These are phyloP conservation scores for Quercus tomentella DNA, from an alignment of 331 rosid species.

Conservation along the genomic window DNA sequence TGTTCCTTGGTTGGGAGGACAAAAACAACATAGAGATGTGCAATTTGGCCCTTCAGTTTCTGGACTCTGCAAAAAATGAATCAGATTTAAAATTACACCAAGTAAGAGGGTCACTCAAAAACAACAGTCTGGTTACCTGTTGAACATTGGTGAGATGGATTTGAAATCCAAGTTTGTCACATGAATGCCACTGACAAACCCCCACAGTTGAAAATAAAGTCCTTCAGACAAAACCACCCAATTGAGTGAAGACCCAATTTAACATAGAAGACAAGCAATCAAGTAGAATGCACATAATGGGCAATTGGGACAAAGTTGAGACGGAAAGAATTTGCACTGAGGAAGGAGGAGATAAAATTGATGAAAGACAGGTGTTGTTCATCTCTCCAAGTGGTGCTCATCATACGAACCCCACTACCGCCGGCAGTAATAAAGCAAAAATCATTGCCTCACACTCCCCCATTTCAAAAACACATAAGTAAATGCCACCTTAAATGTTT, in stretches of 20 bases:
- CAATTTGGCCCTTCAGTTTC: slow-evolving; percentile 58
- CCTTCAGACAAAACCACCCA: slow-evolving; percentile 39
- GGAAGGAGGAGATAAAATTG: slow-evolving; percentile 78
- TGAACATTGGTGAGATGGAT: slow-evolving; percentile 42
- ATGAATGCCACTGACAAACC: slow-evolving; percentile 79
- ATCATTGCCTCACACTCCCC: neutral
- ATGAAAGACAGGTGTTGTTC: slow-evolving; percentile 70
- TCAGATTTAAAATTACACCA: neutral
- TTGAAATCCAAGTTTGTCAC: slow-evolving; percentile 60
- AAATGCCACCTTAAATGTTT: no score
- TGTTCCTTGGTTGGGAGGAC: slow-evolving; percentile 58
- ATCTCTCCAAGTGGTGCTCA: slow-evolving; percentile 68
- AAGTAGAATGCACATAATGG: slow-evolving; percentile 41
- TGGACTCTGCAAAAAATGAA: slow-evolving; percentile 54
- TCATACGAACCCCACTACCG: slow-evolving; percentile 71
- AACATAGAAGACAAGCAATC: neutral
- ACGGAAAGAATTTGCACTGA: slow-evolving; percentile 58
- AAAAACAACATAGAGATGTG: slow-evolving; percentile 57
- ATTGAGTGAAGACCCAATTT: slow-evolving; percentile 1
- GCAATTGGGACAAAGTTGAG: slow-evolving; percentile 58
- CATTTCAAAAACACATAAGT: no score
- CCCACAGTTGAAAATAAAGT: slow-evolving; percentile 91
- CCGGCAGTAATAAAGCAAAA: slow-evolving; percentile 24
- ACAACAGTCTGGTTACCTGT: slow-evolving; percentile 43
- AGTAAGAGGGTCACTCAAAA: slow-evolving; percentile 6